Conservation (phyloP, 805 yeast species). For the Candida awuae region DNA sequence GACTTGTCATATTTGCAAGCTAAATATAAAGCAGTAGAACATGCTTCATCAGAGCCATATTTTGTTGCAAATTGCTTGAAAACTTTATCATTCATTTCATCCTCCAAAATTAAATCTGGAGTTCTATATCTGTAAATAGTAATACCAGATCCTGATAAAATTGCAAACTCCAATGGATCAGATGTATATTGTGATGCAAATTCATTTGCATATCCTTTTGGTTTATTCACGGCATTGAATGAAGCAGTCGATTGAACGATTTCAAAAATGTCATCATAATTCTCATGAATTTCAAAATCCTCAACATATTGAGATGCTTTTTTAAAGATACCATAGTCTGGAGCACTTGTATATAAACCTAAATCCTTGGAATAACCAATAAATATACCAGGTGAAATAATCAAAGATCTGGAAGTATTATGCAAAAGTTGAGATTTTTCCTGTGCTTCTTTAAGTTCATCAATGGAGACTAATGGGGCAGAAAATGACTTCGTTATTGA, state of each 20-base stretch:
- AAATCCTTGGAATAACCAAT: slow-evolving; percentile 51
- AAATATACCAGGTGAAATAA: slow-evolving; percentile 82
- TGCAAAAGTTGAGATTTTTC: slow-evolving; percentile 47
- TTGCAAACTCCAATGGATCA: slow-evolving; percentile 64
- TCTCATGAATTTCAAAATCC: slow-evolving; percentile 67
- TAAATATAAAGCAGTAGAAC: slow-evolving; percentile 78
- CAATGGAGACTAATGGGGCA: slow-evolving; percentile 22
- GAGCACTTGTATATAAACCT: slow-evolving; percentile 59
- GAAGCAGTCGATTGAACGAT: slow-evolving; percentile 63
- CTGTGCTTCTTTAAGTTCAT: slow-evolving; percentile 43
- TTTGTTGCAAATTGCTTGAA: slow-evolving; percentile 63
- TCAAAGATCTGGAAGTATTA: slow-evolving; percentile 48
- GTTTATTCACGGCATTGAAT: slow-evolving; percentile 64
- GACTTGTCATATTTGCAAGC: slow-evolving; percentile 69
- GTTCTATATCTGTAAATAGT: slow-evolving; percentile 70
- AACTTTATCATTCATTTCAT: slow-evolving; percentile 53
- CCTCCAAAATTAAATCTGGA: slow-evolving; percentile 69
- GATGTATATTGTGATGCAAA: slow-evolving; percentile 79
- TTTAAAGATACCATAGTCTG: slow-evolving; percentile 80
- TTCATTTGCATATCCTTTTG: slow-evolving; percentile 77
- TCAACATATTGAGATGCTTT: slow-evolving; percentile 65
- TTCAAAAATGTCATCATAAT: slow-evolving; percentile 52
- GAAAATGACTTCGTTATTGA: slow-evolving; percentile 25
- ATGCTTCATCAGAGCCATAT: slow-evolving; percentile 84
- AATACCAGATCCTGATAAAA: slow-evolving; percentile 72